Percentiles rank a stretch among this genome's conserved stretches.
Evolutionary conservation across 495 filamentous ascomycete species (phyloP).

Genomic region (Penicillium flavigenum): DNA sequence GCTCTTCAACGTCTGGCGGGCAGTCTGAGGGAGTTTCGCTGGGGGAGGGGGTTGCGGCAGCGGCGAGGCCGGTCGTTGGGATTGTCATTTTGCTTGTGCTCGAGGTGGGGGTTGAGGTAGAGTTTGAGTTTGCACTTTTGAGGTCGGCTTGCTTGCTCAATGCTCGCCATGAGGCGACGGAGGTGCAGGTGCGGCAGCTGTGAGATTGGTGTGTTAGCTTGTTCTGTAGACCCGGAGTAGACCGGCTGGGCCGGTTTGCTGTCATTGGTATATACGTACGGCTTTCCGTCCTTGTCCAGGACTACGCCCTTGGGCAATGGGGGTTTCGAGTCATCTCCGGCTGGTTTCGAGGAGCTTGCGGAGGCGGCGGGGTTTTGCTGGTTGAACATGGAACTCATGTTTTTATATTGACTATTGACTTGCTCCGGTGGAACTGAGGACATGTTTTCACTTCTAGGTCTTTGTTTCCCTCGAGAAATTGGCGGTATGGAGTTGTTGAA

Average conservation of each 20-base stretch:
- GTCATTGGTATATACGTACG: constrained; percentile 56
- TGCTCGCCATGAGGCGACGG: constrained; percentile 64
- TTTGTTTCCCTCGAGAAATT: background rate
- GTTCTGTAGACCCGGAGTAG: background rate
- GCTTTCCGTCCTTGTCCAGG: constrained; percentile 91
- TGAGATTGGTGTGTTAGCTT: constrained; percentile 12
- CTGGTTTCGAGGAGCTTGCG: constrained; percentile 24
- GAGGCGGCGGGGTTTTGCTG: constrained; percentile 20
- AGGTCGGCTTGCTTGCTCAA: constrained; percentile 59
- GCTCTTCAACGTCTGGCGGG: constrained; percentile 65
- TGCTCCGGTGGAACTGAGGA: constrained; percentile 24
- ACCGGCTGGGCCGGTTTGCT: background rate
- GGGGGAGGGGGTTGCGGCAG: constrained; percentile 21
- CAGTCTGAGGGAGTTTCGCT: constrained; percentile 38
- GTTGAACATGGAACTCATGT: constrained; percentile 21
- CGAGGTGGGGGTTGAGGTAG: constrained; percentile 16
- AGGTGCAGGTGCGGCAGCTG: constrained; percentile 89
- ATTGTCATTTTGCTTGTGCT: constrained; percentile 22
- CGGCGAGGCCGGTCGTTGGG: constrained; percentile 13
- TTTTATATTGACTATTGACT: constrained; percentile 9
- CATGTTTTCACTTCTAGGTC: constrained; percentile 11
- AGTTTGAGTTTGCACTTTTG: constrained; percentile 16
- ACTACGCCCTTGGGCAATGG: constrained; percentile 75
- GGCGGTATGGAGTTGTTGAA: background rate
- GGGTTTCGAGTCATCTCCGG: constrained; percentile 35